Conservation (phyloP, 2,329 filamentous ascomycete species). For the Furcasterigmium furcatum region DNA sequence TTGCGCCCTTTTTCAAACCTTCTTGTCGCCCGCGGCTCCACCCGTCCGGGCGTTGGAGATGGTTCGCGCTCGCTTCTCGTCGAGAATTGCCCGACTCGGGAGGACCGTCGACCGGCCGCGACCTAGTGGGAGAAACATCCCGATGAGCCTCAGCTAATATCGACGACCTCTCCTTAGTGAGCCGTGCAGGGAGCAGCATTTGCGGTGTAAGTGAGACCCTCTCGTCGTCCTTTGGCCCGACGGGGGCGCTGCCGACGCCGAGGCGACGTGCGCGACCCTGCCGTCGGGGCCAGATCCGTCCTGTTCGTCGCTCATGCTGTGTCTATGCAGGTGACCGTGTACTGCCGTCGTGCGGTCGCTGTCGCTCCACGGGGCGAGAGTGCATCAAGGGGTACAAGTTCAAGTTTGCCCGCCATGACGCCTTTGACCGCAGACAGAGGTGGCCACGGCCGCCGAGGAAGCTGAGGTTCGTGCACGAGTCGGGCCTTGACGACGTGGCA, state of each 20-base stretch:
- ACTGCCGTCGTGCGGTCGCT: constrained; percentile 12
- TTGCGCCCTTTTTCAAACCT: not conserved
- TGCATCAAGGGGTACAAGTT: constrained; percentile 15
- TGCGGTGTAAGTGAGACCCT: constrained; percentile 34
- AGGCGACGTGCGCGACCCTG: no score
- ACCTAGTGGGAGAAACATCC: not conserved
- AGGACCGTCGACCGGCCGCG: not conserved
- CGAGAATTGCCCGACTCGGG: constrained; percentile 3
- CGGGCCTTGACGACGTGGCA: not conserved
- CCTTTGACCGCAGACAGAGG: not conserved
- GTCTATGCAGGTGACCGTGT: constrained; percentile 8
- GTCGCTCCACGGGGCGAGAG: constrained; percentile 10
- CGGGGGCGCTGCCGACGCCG: no score
- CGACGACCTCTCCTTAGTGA: constrained; percentile 23
- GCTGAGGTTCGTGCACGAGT: not conserved
- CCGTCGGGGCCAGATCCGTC: no score
- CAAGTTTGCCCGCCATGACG: constrained; percentile 2
- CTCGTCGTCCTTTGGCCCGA: no score
- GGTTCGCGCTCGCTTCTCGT: not conserved
- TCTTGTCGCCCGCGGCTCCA: not conserved
- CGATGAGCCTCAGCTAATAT: constrained; percentile 1
- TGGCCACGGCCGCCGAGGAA: not conserved
- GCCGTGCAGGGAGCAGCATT: constrained; percentile 43
- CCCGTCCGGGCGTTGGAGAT: no score
- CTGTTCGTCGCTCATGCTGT: not conserved